Evolutionary conservation across 2,329 filamentous ascomycete species (phyloP).

Genomic region (Fusarium illudens): DNA sequence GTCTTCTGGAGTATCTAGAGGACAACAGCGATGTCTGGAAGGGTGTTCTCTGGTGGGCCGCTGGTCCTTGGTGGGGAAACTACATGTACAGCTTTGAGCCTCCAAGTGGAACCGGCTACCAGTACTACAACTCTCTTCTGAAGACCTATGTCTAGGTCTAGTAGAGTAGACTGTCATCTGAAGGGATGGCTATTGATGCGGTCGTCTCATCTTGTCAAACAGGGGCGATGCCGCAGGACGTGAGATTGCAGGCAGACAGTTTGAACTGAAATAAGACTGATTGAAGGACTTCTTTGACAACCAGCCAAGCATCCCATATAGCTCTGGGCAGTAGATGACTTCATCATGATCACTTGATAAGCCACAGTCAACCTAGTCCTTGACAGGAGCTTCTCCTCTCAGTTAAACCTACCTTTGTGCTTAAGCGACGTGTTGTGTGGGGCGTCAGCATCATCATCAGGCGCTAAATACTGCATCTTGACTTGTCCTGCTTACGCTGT

Average conservation of each 20-base stretch:
- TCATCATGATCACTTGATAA: background rate
- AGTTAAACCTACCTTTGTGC: background rate
- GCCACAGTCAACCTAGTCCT: background rate
- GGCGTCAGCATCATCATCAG: background rate
- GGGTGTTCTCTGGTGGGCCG: conserved; percentile 66
- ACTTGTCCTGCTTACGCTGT: background rate
- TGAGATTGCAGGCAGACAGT: background rate
- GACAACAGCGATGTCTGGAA: conserved; percentile 67
- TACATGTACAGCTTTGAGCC: conserved; percentile 61
- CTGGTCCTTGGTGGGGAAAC: conserved; percentile 66
- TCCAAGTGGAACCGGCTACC: conserved; percentile 54
- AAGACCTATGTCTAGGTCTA: conserved; percentile 29
- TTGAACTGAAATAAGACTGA: background rate
- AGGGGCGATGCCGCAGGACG: background rate
- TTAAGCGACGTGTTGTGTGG: background rate
- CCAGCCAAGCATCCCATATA: background rate
- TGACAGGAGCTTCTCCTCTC: background rate
- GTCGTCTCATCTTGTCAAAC: background rate
- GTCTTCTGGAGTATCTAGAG: conserved; percentile 60
- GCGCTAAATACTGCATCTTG: background rate
- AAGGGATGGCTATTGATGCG: background rate
- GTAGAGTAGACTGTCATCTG: background rate
- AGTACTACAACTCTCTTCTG: conserved; percentile 41
- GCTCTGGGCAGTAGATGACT: background rate
- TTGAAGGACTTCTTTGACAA: background rate